Percentiles rank a stretch among this genome's conserved stretches.
Evolutionary conservation across 1,284 basidiomycete genomes (phyloP).

Genomic region (Amylostereum areolatum): DNA sequence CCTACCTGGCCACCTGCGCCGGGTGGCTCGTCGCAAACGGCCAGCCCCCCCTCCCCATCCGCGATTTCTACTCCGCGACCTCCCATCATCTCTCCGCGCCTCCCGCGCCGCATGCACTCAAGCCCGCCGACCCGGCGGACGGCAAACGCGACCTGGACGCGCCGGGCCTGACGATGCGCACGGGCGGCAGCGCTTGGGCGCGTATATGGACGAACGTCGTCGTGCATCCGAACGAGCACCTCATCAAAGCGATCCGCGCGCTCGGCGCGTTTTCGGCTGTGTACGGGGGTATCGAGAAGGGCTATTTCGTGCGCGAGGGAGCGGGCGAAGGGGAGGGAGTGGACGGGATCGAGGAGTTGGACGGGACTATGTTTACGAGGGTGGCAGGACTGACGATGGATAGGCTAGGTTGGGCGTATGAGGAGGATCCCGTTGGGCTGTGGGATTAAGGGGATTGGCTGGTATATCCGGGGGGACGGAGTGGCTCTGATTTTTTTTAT

Average conservation of each 20-base stretch:
- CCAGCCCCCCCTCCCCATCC: constrained; percentile 27
- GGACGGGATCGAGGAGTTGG: constrained; percentile 33
- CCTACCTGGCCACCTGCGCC: constrained; percentile 31
- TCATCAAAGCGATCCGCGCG: constrained; percentile 53
- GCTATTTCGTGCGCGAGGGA: constrained; percentile 38
- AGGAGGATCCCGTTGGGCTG: neutral
- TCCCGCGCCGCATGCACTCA: constrained; percentile 16
- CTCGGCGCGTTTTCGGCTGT: constrained; percentile 44
- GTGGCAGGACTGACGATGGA: neutral
- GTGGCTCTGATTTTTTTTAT: too few relatives aligned
- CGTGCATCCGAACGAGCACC: constrained; percentile 55
- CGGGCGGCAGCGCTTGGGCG: constrained; percentile 48
- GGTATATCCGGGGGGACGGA: too few relatives aligned
- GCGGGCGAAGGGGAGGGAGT: constrained; percentile 26
- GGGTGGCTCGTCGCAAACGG: constrained; percentile 33
- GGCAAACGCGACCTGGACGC: constrained; percentile 26
- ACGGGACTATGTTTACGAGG: neutral
- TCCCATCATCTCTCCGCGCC: constrained; percentile 8
- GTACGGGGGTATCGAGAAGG: constrained; percentile 42
- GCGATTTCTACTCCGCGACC: constrained; percentile 26
- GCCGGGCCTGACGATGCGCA: constrained; percentile 14
- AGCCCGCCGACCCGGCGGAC: constrained; percentile 17
- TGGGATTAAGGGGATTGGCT: neutral
- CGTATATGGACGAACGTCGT: constrained; percentile 45
- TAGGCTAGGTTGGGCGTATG: neutral